Evolutionary conservation across 257 asterid species (phyloP).

Genomic region (Salvia hispanica): DNA sequence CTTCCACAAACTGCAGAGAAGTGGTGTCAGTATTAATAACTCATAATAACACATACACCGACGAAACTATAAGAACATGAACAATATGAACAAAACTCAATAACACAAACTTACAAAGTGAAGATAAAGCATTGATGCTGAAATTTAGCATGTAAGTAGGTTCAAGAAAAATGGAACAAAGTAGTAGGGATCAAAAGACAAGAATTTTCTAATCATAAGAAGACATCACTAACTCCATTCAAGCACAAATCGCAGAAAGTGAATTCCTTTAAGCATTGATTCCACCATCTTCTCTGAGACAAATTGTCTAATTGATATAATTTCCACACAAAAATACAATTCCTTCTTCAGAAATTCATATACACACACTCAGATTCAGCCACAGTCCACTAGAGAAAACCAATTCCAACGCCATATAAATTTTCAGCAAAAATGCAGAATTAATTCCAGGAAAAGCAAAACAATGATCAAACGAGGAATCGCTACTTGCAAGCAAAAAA

Average conservation of each 20-base stretch:
- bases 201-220: background rate
- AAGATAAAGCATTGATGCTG: conserved; percentile 13
- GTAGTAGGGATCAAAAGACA: conserved; percentile 4
- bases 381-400: background rate
- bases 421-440: conserved; percentile 13
- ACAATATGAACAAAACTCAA: conserved; percentile 10
- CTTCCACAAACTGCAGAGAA: conserved; percentile 84
- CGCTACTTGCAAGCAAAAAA: background rate
- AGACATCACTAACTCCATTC: background rate
- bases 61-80: conserved; percentile 4
- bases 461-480: background rate
- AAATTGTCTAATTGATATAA: background rate
- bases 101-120: conserved; percentile 11
- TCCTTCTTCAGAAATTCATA: conserved; percentile 16
- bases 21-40: conserved; percentile 5
- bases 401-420: background rate
- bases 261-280: conserved; percentile 2
- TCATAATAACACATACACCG: background rate
- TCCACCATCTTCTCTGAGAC: conserved; percentile 13
- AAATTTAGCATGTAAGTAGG: conserved; percentile 13
- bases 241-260: conserved; percentile 1
- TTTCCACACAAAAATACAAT: background rate
- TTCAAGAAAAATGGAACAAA: background rate
- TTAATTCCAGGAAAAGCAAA: background rate
- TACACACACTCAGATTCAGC: conserved; percentile 7